Evolutionary conservation across 352 stramenopile species (phyloP).

Genomic region (Globisporangium abappressorium): DNA sequence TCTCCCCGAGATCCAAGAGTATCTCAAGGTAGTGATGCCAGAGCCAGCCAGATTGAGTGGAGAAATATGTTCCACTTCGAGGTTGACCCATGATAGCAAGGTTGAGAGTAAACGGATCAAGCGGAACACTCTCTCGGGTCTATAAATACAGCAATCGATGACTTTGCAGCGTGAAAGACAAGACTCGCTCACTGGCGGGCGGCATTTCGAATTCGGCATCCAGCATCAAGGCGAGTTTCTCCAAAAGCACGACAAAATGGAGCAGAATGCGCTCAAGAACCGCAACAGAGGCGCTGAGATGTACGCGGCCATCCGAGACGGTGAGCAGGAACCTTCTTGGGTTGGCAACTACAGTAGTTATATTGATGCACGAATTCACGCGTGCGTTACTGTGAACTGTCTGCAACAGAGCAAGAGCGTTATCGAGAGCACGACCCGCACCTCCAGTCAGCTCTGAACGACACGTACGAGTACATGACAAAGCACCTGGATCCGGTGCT

Average conservation of each 20-base stretch:
- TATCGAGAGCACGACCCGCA: slow-evolving; percentile 50
- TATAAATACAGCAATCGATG: background rate
- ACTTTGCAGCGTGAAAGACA: background rate
- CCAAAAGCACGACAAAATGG: slow-evolving; percentile 21
- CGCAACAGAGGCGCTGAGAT: slow-evolving; percentile 57
- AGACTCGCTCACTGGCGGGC: background rate
- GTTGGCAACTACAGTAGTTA: no score
- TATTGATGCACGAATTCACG: background rate
- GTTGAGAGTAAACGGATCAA: no score
- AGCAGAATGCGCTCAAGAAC: slow-evolving; percentile 31
- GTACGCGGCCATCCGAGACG: slow-evolving; percentile 47
- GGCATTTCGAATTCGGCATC: background rate
- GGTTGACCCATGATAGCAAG: no score
- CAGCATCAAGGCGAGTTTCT: no score
- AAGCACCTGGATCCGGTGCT: slow-evolving; percentile 65
- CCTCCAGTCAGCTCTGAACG: slow-evolving; percentile 44
- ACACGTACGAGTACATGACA: slow-evolving; percentile 71
- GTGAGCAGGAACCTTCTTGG: slow-evolving; percentile 16
- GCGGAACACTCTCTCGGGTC: background rate
- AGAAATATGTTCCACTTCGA: no score
- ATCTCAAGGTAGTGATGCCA: slow-evolving; percentile 11
- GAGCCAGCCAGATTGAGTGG: no score
- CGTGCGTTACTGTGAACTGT: background rate
- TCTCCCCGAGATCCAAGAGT: slow-evolving; percentile 28
- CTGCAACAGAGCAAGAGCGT: slow-evolving; percentile 50